A percentile compares a stretch with the other conserved stretches of the same genome.
phyloP scores from a whole-genome alignment of 148 eudicot genomes.

The Chenopodium quinoa region DNA sequence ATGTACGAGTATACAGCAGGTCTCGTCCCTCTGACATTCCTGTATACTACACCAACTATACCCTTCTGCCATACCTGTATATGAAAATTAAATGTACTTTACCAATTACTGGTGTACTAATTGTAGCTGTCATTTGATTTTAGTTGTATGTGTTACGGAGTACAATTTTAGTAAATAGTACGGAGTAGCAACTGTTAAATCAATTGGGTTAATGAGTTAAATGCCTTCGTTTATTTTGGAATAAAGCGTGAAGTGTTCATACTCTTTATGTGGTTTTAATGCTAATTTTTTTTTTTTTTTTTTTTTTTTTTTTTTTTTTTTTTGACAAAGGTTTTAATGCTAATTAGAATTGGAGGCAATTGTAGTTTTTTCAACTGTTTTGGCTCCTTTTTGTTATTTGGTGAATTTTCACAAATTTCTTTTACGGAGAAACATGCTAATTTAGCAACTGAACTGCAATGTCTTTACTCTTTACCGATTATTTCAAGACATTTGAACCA shows the following conservation, averaged over 20 bases:
- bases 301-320: too few species aligned
- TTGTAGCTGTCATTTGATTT: neutral
- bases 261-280: neutral
- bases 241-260: neutral
- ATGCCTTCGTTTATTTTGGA: neutral
- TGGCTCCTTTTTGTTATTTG: too few species aligned
- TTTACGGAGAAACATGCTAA: neutral
- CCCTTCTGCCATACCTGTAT: conserved; percentile 17
- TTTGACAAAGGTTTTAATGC: neutral
- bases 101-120: neutral
- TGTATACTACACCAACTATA: neutral
- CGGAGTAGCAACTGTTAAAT: neutral
- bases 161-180: neutral
- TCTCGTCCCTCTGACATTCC: neutral
- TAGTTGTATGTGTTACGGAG: neutral
- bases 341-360: neutral
- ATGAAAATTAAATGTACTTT: conserved; percentile 1
- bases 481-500: too few species aligned
- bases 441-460: neutral
- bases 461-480: too few species aligned
- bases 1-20: conserved; percentile 19
- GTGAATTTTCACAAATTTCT: too few species aligned
- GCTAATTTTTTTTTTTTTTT: neutral
- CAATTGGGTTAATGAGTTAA: neutral
- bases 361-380: neutral